Evolutionary conservation across 768 basidiomycete genomes (phyloP), one percentile per base, ranked within the genome.

Genomic region (Suillus placidus): DNA sequence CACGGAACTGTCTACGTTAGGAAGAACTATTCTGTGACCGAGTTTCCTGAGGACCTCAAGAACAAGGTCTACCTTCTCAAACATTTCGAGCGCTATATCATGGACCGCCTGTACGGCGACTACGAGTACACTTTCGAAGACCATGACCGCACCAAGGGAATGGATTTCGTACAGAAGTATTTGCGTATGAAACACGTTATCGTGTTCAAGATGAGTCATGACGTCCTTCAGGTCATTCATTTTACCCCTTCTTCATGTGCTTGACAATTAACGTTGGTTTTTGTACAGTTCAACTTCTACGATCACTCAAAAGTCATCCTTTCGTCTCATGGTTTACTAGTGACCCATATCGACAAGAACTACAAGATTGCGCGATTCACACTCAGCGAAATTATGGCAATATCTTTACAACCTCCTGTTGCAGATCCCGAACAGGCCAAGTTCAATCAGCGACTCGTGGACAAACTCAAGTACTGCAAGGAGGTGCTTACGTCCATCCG

Each of bases 121-220:
- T 92, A 93, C 69, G 85, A 88, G 9, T 97, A 93, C 74, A 90
- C 89, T 13, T 98, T 84, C 71, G 83, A 88, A 69, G 94, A 96
- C 71, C 63, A 77, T 52, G 81, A 82, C 12, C 79, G 90, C 63
- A 85, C 84, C 56, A 88, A 84, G 71, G 95, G 95, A 26, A 95
- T 99, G 94, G 92, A 93, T 70, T 98, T 96, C 82, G 91, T 98
- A 55, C 91, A 94, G 78, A 94, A 93, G 79, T 98, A 97, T 76
- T 84, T 98, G 68, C 84, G 97, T 69, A 96, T 97, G 94, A 97
- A 97, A 79, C 90, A 95, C 70, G 94, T 96, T 57, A 96, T 98
- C 67, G 90, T 98, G 38, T 99, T 99, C 84, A 91, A 95, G 83
- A 78, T 99, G 78, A 95, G 93, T 77, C 94, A 97, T 72, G 95